These are phyloP conservation scores for Senecio squalidus DNA, from an alignment of 140 eudicot genomes.

Conservation along the genomic window DNA sequence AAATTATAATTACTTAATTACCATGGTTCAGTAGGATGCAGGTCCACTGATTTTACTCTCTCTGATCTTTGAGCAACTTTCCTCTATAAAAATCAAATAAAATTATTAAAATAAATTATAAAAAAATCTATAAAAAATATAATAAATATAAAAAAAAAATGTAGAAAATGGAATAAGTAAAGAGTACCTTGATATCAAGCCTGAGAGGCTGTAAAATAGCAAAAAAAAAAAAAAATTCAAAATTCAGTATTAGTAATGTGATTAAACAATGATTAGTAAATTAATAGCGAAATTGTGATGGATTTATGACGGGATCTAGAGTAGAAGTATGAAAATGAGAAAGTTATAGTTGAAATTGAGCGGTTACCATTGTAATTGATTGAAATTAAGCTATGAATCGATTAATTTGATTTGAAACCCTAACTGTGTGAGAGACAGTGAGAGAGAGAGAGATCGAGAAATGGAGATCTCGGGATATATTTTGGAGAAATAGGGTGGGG, in stretches of 20 bases:
- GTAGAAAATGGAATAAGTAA: slow-evolving; percentile 6
- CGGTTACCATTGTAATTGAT: slow-evolving; percentile 26
- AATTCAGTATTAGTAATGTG: slow-evolving; percentile 12
- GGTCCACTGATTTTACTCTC: slow-evolving; percentile 65
- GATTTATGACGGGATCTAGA: slow-evolving; percentile 25
- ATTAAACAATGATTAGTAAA: slow-evolving; percentile 18
- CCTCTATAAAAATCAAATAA: slow-evolving; percentile 30
- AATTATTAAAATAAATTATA: no score
- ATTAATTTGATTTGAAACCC: no score
- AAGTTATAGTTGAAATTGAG: slow-evolving; percentile 15
- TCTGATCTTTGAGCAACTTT: slow-evolving; percentile 66
- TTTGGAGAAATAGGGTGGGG: slow-evolving; percentile 13
- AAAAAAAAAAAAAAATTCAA: slow-evolving; percentile 7
- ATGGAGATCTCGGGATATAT: not conserved
- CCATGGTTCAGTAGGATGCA: slow-evolving; percentile 84
- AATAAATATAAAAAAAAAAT: no score
- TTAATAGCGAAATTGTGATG: not conserved
- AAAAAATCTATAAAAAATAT: no score
- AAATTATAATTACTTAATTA: slow-evolving; percentile 8
- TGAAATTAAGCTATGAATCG: slow-evolving; percentile 13
- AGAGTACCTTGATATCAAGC: slow-evolving; percentile 64
- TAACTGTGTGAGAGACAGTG: no score
- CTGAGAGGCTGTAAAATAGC: slow-evolving; percentile 59
- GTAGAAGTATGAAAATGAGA: not conserved
- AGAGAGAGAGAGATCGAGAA: not conserved